Conservation (phyloP, 2,329 filamentous ascomycete genomes). For the Fusarium nygamai region DNA sequence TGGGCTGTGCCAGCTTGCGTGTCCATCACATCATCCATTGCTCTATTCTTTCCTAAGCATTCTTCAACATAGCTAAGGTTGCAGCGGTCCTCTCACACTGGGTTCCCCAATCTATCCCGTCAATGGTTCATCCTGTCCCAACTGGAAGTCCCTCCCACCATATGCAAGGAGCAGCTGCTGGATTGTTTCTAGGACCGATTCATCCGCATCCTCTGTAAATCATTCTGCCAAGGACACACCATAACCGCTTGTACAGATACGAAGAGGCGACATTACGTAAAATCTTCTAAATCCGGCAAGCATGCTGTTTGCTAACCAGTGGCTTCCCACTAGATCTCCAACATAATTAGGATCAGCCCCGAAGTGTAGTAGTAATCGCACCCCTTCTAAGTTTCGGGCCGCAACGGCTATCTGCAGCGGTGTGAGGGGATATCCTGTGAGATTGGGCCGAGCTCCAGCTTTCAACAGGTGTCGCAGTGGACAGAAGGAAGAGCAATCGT, state of each 20-base stretch:
- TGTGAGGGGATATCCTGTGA: accelerated
- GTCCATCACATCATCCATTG: not conserved
- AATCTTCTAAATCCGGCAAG: too few relatives aligned
- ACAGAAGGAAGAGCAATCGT: too few relatives aligned
- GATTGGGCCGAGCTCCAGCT: not conserved
- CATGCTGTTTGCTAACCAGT: too few relatives aligned
- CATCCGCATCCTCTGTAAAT: too few relatives aligned
- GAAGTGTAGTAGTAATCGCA: accelerated
- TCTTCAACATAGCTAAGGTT: not conserved
- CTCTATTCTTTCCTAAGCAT: accelerated
- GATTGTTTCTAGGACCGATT: too few relatives aligned
- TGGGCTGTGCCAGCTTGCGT: not conserved
- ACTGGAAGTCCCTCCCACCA: not conserved
- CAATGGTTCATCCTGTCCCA: accelerated
- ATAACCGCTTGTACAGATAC: not conserved
- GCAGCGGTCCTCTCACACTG: accelerated
- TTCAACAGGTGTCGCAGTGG: not conserved
- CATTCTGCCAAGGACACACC: too few relatives aligned
- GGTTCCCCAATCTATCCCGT: too few relatives aligned
- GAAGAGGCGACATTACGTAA: not conserved
- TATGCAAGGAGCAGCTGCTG: not conserved
- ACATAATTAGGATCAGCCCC: accelerated
- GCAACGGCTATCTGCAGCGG: not conserved
- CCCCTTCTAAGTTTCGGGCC: accelerated
- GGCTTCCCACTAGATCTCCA: too few relatives aligned